Conservation (phyloP, 441 rosid species). For the Sinapis alba region DNA sequence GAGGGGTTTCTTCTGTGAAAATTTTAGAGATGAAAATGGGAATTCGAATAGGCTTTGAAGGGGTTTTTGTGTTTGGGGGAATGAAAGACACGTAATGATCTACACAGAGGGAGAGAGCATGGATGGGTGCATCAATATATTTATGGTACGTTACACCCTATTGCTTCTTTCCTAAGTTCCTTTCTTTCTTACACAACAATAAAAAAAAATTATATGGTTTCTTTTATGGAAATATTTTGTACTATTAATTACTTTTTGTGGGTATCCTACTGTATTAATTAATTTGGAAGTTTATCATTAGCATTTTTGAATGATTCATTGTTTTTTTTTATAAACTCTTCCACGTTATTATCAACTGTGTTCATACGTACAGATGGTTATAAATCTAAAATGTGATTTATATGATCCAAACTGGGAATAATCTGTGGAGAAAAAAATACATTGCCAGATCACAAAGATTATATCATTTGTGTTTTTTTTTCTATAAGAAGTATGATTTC, state of each 20-base stretch:
- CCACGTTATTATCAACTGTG: background rate
- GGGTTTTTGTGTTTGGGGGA: background rate
- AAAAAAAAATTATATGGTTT: background rate
- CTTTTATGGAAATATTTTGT: background rate
- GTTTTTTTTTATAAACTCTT: background rate
- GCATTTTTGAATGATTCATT: background rate
- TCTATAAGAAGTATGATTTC: background rate
- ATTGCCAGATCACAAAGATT: background rate
- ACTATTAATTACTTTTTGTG: background rate
- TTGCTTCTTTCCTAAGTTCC: constrained; percentile 3
- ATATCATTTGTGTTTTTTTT: background rate
- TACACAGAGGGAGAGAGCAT: background rate
- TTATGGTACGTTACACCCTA: background rate
- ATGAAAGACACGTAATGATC: constrained; percentile 13
- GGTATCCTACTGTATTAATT: background rate
- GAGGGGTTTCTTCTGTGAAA: background rate
- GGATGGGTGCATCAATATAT: background rate
- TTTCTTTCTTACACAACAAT: background rate
- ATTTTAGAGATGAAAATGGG: background rate
- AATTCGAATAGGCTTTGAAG: background rate
- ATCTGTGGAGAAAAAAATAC: background rate
- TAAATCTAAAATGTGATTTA: background rate
- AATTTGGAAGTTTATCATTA: background rate
- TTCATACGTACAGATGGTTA: background rate
- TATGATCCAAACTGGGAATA: background rate